Conservation (phyloP, 1,284 basidiomycete species). For the Papiliotrema nemorosa region DNA sequence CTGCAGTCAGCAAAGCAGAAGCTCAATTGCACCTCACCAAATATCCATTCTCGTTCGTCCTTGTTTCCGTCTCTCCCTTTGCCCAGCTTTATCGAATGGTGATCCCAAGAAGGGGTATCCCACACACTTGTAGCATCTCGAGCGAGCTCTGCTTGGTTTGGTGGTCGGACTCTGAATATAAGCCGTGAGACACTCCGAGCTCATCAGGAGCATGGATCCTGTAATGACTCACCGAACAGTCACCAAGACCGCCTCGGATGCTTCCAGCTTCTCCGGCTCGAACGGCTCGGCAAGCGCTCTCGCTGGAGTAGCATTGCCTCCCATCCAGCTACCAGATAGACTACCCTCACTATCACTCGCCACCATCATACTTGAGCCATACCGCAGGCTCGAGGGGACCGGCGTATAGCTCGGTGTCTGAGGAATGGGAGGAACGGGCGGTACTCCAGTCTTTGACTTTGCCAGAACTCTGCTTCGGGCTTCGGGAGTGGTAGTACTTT, state of each 20-base stretch:
- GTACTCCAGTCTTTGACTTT: conserved; percentile 7
- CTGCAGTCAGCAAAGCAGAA: conserved; percentile 42
- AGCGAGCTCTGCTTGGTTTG: conserved; percentile 49
- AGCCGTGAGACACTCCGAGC: background rate
- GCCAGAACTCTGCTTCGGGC: conserved; percentile 33
- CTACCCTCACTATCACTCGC: conserved; percentile 17
- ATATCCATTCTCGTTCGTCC: conserved; percentile 47
- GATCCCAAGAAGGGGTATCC: conserved; percentile 36
- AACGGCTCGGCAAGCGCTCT: conserved; percentile 11
- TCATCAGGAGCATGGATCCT: background rate
- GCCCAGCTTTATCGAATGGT: conserved; percentile 38
- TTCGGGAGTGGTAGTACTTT: conserved; percentile 42
- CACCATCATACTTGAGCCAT: conserved; percentile 2
- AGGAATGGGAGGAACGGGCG: conserved; percentile 4
- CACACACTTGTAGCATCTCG: conserved; percentile 31
- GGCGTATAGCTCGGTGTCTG: background rate
- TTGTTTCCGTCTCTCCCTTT: conserved; percentile 31
- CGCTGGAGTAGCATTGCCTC: background rate
- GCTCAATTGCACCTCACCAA: conserved; percentile 53
- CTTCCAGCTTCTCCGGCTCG: conserved; percentile 19
- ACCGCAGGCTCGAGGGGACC: background rate
- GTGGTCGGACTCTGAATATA: conserved; percentile 63
- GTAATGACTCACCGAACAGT: conserved; percentile 65
- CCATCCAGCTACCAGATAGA: conserved; percentile 18
- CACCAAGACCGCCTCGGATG: conserved; percentile 75